Percentiles rank a stretch among this genome's conserved stretches.
Conservation (phyloP, 2,329 filamentous ascomycete species). For the Clarireedia paspali region DNA sequence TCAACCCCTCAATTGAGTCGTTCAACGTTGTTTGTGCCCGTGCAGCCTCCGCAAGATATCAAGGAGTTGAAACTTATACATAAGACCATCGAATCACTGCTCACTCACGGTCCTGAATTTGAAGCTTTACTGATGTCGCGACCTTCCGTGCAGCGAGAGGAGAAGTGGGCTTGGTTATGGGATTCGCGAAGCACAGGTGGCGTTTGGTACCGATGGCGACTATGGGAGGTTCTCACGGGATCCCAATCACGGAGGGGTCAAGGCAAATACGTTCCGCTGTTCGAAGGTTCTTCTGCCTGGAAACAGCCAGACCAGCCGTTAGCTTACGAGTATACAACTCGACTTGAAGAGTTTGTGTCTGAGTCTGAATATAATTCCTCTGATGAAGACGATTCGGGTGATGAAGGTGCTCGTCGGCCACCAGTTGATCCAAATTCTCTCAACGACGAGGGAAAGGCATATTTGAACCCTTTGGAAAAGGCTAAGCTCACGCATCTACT, state of each 20-base stretch:
- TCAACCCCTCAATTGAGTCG: conserved; percentile 32
- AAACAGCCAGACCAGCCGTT: conserved; percentile 63
- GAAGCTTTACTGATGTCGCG: conserved; percentile 88
- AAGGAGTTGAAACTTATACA: conserved; percentile 78
- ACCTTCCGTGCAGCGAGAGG: conserved; percentile 73
- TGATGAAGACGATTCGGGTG: conserved; percentile 68
- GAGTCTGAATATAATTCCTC: conserved; percentile 82
- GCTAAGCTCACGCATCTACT: conserved; percentile 78
- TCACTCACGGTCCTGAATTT: conserved; percentile 77
- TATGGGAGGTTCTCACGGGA: conserved; percentile 80
- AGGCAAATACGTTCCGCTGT: conserved; percentile 55
- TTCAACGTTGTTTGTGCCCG: conserved; percentile 56
- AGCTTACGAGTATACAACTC: conserved; percentile 74
- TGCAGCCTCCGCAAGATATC: conserved; percentile 70
- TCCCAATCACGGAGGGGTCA: conserved; percentile 39
- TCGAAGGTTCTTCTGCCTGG: conserved; percentile 74
- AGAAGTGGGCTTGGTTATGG: conserved; percentile 93
- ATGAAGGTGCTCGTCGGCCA: conserved; percentile 36
- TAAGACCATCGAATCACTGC: conserved; percentile 72
- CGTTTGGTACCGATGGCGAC: conserved; percentile 85
- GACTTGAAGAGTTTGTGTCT: conserved; percentile 70
- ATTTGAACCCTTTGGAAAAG: conserved; percentile 76
- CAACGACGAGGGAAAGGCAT: conserved; percentile 35
- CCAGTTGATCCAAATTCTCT: conserved; percentile 30
- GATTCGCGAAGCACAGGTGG: conserved; percentile 71